Conservation (phyloP, 805 yeast species). For the Sugiyamaella floridensis region DNA sequence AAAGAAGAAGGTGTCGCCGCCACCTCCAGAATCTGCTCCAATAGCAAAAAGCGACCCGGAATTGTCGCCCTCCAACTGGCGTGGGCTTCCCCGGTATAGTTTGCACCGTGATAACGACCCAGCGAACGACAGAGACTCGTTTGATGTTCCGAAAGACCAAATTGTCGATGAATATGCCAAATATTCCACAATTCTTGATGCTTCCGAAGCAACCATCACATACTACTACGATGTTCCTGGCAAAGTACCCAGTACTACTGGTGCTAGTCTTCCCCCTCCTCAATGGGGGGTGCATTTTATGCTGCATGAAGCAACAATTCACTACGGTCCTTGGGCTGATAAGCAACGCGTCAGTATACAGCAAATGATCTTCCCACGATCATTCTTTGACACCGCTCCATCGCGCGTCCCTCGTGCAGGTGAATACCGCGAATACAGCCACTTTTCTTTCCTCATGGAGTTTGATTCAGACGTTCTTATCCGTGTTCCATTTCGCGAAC, state of each 20-base stretch:
- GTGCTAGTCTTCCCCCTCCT: constrained; percentile 54
- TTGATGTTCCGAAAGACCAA: constrained; percentile 23
- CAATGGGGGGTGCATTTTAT: constrained; percentile 54
- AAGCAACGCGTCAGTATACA: constrained; percentile 67
- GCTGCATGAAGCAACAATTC: constrained; percentile 54
- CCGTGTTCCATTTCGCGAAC: constrained; percentile 78
- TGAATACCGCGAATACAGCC: constrained; percentile 45
- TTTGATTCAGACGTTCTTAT: constrained; percentile 60
- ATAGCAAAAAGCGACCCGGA: background rate
- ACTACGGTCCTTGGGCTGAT: constrained; percentile 96
- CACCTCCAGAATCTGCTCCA: background rate
- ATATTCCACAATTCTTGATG: constrained; percentile 59
- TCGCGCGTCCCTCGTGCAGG: constrained; percentile 42
- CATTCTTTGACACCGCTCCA: constrained; percentile 50
- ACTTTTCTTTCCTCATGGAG: constrained; percentile 48
- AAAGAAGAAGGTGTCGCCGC: background rate
- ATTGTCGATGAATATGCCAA: constrained; percentile 70
- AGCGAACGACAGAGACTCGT: constrained; percentile 28
- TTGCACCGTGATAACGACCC: constrained; percentile 31
- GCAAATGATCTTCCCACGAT: constrained; percentile 57
- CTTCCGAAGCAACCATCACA: constrained; percentile 46
- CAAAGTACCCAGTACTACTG: constrained; percentile 46
- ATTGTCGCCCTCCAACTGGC: constrained; percentile 43
- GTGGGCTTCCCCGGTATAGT: constrained; percentile 68
- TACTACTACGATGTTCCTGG: constrained; percentile 77